A percentile compares a stretch with the other conserved stretches of the same genome.
These are phyloP conservation scores for Chrysanthemum lavandulifolium DNA, from an alignment of 129 eudicot species.

Conservation along the genomic window DNA sequence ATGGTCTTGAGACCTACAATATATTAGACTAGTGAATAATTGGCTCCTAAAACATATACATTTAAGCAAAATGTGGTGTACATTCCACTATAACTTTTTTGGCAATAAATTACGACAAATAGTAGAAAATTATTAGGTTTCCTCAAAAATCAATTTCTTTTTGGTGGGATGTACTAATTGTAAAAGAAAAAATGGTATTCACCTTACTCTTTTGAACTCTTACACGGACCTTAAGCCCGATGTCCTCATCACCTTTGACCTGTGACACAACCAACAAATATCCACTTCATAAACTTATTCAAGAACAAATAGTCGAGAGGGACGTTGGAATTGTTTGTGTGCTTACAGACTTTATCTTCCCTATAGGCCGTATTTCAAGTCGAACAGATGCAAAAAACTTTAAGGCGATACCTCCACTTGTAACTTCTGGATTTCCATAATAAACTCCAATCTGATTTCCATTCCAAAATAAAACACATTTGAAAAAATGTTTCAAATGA, in stretches of 20 bases:
- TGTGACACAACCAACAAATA: constrained; percentile 29
- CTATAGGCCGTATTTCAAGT: constrained; percentile 97
- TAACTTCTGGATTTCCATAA: constrained; percentile 99
- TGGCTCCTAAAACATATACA: constrained; percentile 34
- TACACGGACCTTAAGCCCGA: constrained; percentile 92
- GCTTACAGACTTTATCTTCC: constrained; percentile 97
- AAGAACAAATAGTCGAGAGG: background rate
- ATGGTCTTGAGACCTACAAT: constrained; percentile 92
- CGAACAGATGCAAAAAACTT: constrained; percentile 99
- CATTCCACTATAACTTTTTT: background rate
- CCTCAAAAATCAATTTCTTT: background rate
- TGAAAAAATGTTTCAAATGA: constrained; percentile 7
- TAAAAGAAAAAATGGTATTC: background rate
- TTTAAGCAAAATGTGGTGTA: background rate
- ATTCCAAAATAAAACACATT: constrained; percentile 9
- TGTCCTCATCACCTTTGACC: constrained; percentile 96
- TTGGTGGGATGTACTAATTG: background rate
- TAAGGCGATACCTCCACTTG: constrained; percentile 99
- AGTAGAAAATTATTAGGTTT: background rate
- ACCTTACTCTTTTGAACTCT: constrained; percentile 99
- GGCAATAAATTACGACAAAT: background rate
- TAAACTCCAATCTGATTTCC: constrained; percentile 82
- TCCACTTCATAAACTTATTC: background rate
- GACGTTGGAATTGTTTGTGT: constrained; percentile 22
- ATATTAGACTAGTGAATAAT: background rate